phyloP scores from a whole-genome alignment of 1,139 yeast species.

The Hemisphaericaspora xylanilytica region DNA sequence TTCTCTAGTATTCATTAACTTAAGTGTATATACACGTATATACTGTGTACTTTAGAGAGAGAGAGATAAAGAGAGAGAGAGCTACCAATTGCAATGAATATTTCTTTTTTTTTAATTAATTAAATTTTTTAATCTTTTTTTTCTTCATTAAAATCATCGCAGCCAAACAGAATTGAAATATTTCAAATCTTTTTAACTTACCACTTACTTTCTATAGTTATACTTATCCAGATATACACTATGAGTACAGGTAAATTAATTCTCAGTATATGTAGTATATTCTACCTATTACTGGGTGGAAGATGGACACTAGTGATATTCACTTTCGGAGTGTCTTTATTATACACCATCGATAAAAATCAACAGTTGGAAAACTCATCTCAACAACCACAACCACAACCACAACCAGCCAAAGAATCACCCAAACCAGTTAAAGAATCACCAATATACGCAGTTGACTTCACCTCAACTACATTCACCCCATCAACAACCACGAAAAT shows the following conservation, averaged over 20 bases:
- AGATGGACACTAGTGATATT: slow-evolving; percentile 24
- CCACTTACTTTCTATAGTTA: not conserved
- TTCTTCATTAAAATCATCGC: slow-evolving; percentile 4
- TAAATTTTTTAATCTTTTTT: slow-evolving; percentile 3
- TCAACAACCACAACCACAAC: slow-evolving; percentile 1
- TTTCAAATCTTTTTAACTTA: slow-evolving; percentile 5
- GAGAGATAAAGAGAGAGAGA: too few relatives aligned
- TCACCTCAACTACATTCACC: slow-evolving; percentile 37
- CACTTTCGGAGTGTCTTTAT: slow-evolving; percentile 9
- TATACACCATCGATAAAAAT: slow-evolving; percentile 8
- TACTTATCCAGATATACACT: not conserved
- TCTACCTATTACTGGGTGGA: slow-evolving; percentile 27
- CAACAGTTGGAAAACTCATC: not conserved
- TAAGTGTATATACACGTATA: too few relatives aligned
- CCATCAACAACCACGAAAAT: slow-evolving; percentile 24
- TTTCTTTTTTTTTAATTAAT: slow-evolving; percentile 4
- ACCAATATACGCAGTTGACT: slow-evolving; percentile 45
- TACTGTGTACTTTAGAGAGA: too few relatives aligned
- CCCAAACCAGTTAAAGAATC: slow-evolving; percentile 18
- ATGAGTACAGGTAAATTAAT: slow-evolving; percentile 5
- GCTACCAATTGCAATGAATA: not conserved
- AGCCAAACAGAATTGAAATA: slow-evolving; percentile 3
- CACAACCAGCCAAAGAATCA: too few relatives aligned
- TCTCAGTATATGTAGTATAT: slow-evolving; percentile 8
- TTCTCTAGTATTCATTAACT: too few relatives aligned